Conservation (phyloP, 805 yeast species). For the Zygoascus bituminiphila region DNA sequence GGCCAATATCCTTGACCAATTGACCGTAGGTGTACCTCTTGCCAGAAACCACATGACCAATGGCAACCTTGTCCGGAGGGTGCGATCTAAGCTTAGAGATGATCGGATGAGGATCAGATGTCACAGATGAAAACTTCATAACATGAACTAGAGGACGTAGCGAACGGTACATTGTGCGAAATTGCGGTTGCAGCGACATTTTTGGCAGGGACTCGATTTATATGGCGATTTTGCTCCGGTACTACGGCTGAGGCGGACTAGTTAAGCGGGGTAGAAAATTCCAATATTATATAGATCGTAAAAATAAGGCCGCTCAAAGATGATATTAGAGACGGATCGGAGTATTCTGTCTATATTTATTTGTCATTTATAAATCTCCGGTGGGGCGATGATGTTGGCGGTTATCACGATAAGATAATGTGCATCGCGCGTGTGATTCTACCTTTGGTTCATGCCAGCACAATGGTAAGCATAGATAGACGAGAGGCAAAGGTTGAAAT, state of each 20-base stretch:
- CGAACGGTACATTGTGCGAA: background rate
- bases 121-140: background rate
- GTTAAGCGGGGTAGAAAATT: too few species aligned
- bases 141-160: background rate
- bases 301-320: too few species aligned
- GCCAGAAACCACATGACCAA: conserved; percentile 25
- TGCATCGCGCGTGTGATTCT: too few species aligned
- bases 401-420: too few species aligned
- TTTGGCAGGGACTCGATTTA: too few species aligned
- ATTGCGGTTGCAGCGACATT: background rate
- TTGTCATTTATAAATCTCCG: too few species aligned
- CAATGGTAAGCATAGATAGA: background rate
- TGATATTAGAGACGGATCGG: too few species aligned
- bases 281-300: too few species aligned
- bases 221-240: too few species aligned
- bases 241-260: too few species aligned
- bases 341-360: too few species aligned
- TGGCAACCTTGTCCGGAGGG: conserved; percentile 22
- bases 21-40: conserved; percentile 26
- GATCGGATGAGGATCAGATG: conserved; percentile 13
- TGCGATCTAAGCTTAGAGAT: conserved; percentile 17
- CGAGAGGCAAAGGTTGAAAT: background rate
- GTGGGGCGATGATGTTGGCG: too few species aligned
- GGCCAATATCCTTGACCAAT: conserved; percentile 20
- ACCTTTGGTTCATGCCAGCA: background rate